Evolutionary conservation across 768 basidiomycete genomes (phyloP).

Genomic region (Hygrophoropsis aurantiaca): DNA sequence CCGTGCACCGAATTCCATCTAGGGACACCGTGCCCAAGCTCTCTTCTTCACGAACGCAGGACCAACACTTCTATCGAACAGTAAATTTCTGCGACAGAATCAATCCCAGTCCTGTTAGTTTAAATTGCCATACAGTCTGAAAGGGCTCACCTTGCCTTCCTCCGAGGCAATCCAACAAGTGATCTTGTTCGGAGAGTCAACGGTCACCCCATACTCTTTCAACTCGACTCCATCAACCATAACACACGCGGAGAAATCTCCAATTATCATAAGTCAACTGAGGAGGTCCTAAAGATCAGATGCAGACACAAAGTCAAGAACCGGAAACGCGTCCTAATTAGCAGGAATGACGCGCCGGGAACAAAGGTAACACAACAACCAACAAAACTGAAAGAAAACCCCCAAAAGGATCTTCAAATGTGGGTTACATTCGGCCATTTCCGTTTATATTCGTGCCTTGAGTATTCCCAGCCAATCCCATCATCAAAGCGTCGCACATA

Average conservation of each 20-base stretch:
- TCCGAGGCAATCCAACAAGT: constrained; percentile 23
- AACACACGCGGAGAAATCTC: constrained; percentile 10
- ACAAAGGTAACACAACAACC: no score
- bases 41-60: neutral
- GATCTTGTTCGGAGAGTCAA: constrained; percentile 7
- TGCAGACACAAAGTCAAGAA: no score
- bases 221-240: constrained; percentile 12
- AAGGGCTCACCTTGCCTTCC: constrained; percentile 16
- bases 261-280: constrained; percentile 12
- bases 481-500: no score
- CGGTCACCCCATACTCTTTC: constrained; percentile 11
- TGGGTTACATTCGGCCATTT: no score
- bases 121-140: no score
- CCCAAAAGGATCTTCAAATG: no score
- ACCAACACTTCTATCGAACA: constrained; percentile 13
- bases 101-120: no score
- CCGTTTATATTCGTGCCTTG: no score
- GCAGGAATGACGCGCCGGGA: no score
- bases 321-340: no score
- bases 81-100: constrained; percentile 15
- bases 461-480: no score
- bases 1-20: constrained; percentile 5
- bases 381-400: no score
- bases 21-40: neutral
- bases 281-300: neutral